phyloP scores from a whole-genome alignment of 495 filamentous ascomycete genomes.

The Pyronema omphalodes region DNA sequence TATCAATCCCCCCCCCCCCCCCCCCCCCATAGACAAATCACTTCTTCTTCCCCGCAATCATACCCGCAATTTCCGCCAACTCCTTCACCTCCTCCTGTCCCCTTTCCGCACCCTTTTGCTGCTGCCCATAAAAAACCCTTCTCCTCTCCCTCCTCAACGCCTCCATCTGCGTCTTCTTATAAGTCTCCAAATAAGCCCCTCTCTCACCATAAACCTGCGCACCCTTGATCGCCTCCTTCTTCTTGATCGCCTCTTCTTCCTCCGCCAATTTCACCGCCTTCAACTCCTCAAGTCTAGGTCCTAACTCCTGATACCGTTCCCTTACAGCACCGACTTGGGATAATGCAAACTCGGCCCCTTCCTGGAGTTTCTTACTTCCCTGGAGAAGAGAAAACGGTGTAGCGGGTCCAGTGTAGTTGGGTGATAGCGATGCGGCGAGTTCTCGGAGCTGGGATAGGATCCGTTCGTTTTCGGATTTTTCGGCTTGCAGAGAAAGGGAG shows the following conservation, averaged over 20 bases:
- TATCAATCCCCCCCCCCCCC: too few relatives aligned
- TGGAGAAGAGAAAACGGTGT: conserved; percentile 34
- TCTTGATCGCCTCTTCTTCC: conserved; percentile 23
- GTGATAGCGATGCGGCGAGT: conserved; percentile 29
- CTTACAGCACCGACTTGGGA: conserved; percentile 67
- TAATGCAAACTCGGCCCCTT: conserved; percentile 54
- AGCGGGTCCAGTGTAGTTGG: conserved; percentile 13
- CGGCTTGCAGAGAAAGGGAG: conserved; percentile 51
- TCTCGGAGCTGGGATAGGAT: conserved; percentile 46
- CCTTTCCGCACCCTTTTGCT: conserved; percentile 20
- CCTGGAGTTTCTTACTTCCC: conserved; percentile 16
- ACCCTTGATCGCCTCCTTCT: conserved; percentile 22
- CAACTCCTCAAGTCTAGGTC: conserved; percentile 39
- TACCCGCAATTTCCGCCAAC: conserved; percentile 27
- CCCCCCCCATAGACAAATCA: not conserved
- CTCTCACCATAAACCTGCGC: conserved; percentile 54
- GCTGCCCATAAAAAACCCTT: not conserved
- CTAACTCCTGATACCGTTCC: conserved; percentile 41
- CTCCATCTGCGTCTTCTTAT: too few relatives aligned
- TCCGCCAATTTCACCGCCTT: conserved; percentile 10
- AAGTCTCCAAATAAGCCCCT: not conserved
- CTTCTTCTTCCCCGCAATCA: conserved; percentile 2
- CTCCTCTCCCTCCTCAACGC: too few relatives aligned
- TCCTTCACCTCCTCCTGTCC: conserved; percentile 34
- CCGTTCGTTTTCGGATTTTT: conserved; percentile 55